A percentile compares a stretch with the other conserved stretches of the same genome.
Conservation (phyloP, 75 land plant genomes). For the Gnetum montanum region DNA sequence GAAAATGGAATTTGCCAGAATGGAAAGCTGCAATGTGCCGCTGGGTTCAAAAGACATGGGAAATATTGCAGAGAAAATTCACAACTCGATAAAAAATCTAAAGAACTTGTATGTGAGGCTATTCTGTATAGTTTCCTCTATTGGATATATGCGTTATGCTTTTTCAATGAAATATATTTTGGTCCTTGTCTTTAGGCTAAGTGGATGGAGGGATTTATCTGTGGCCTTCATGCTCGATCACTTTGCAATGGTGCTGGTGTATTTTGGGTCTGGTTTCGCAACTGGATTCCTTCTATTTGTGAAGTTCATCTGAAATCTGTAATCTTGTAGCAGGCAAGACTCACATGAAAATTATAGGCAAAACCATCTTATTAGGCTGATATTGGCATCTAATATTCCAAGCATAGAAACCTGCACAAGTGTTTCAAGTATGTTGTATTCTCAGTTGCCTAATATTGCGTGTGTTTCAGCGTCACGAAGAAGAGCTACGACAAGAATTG, state of each 20-base stretch:
- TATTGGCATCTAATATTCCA: too few species aligned
- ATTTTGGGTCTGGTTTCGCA: conserved; percentile 6
- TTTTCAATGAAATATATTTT: background rate
- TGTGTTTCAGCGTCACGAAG: background rate
- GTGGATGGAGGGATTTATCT: background rate
- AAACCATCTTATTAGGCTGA: too few species aligned
- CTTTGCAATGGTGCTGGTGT: conserved; percentile 6
- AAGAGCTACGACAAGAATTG: background rate
- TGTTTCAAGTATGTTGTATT: too few species aligned
- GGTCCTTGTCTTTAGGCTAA: conserved; percentile 2
- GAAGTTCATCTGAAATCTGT: conserved; percentile 4
- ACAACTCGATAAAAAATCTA: conserved; percentile 5
- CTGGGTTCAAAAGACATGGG: conserved; percentile 3
- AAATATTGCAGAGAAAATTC: conserved; percentile 2
- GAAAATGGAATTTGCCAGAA: conserved; percentile 1
- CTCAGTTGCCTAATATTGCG: too few species aligned
- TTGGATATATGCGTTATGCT: background rate
- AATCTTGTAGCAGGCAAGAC: conserved; percentile 10
- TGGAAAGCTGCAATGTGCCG: background rate
- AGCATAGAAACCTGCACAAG: too few species aligned
- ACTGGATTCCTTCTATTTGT: conserved; percentile 8
- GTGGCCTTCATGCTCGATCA: conserved; percentile 7
- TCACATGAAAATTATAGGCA: conserved; percentile 1
- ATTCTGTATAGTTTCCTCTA: background rate
- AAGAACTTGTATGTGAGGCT: conserved; percentile 3